A percentile compares a stretch with the other conserved stretches of the same genome.
Evolutionary conservation across 306 rosid genomes (phyloP).

Genomic region (Gillenia trifoliata): DNA sequence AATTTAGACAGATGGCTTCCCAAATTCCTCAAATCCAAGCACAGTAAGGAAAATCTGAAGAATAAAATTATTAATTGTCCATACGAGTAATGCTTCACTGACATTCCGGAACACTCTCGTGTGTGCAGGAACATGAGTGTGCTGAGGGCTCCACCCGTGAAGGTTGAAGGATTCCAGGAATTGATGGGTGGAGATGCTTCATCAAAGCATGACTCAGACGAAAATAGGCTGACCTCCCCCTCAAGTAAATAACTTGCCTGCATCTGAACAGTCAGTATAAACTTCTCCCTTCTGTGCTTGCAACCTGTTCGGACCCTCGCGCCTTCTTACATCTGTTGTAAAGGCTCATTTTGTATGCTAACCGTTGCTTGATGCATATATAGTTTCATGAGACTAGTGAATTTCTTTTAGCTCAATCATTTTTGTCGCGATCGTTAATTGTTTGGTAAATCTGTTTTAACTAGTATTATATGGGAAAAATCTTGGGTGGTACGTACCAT

Average conservation of each 20-base stretch:
- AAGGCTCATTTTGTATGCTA: background rate
- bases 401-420: background rate
- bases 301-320: background rate
- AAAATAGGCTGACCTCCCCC: slow-evolving; percentile 71
- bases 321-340: background rate
- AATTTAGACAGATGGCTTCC: slow-evolving; percentile 67
- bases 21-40: slow-evolving; percentile 70
- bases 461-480: too few relatives aligned
- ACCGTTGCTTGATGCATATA: slow-evolving; percentile 1
- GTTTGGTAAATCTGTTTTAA: background rate
- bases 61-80: slow-evolving; percentile 10
- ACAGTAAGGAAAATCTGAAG: slow-evolving; percentile 46
- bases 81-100: slow-evolving; percentile 4
- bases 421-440: background rate
- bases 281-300: background rate
- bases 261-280: background rate
- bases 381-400: background rate
- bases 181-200: slow-evolving; percentile 84
- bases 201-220: slow-evolving; percentile 80
- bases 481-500: too few relatives aligned
- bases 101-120: slow-evolving; percentile 12
- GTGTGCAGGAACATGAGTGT: slow-evolving; percentile 58
- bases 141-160: slow-evolving; percentile 86
- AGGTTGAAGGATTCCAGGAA: slow-evolving; percentile 90
- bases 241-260: slow-evolving; percentile 38